Base-by-base conservation (phyloP, 1,139 yeast genomes). In the Trichomonascaceae sp. region DNA sequence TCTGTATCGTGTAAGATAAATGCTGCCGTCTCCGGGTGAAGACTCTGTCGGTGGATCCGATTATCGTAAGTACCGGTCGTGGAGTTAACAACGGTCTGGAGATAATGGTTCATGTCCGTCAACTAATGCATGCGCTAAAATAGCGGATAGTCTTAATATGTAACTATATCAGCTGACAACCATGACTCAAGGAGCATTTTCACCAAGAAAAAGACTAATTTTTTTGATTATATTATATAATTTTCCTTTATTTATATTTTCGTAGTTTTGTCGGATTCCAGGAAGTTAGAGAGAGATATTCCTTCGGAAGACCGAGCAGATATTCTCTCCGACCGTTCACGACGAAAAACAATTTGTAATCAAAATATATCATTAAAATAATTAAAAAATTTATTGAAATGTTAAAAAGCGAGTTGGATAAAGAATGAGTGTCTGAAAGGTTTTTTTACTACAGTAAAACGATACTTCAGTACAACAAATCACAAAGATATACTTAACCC, bases 391-490 rank as follows among this genome's bases (percentile, higher is more conserved):
- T 27, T 8, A 27, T 5, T 27, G 32, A 27, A 27, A 27, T 27
- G 32, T 27, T 27, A 27, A 2, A 8, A 36, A 17, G n/a, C 3
- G n/a, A 13, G 41, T 36, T 36, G 2, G 41, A 13, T 2, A 3
- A 13, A 15, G 8, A 36, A 13, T 12, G 17, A 36, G 17, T 46
- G 20, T 32, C 30, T 19, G 38, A 47, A 18, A 45, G 38, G 78
- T 78, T 39, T 72, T 80, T 38, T 82, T 32, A 76, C 84, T 4
- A 85, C 85, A 4, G 83, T 82, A 13, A 73, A 81, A n/a, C 85
- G 85, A 10, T 81, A 77, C 62, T 76, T n/a, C n/a, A n/a, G n/a
- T n/a, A n/a, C n/a, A n/a, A n/a, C n/a, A n/a, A n/a, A n/a, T n/a
- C n/a, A n/a, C n/a, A n/a, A n/a, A n/a, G n/a, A n/a, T n/a, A n/a